A percentile compares a stretch with the other conserved stretches of the same genome.
Evolutionary conservation across 2,329 filamentous ascomycete genomes (phyloP).

Genomic region (Paecilomyces sp.): DNA sequence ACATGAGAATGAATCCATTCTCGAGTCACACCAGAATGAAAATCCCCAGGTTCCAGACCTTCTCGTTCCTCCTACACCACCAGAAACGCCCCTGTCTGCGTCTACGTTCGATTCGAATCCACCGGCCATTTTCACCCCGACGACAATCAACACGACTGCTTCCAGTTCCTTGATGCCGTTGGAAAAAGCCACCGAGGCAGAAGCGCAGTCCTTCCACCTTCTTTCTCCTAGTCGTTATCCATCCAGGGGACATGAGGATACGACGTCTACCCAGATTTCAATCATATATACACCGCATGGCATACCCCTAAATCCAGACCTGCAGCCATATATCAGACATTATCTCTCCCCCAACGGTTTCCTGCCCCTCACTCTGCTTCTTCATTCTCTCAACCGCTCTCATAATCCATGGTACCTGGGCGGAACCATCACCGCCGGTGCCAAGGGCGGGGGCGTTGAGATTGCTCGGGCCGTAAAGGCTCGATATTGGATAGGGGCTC

Average conservation of each 20-base stretch:
- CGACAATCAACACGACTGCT: not conserved
- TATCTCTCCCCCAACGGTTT: constrained; percentile 34
- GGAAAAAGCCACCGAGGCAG: too few relatives aligned
- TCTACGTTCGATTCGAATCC: constrained; percentile 1
- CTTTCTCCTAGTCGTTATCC: constrained; percentile 1
- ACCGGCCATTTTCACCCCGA: not conserved
- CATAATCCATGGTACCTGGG: constrained; percentile 49
- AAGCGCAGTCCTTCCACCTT: too few relatives aligned
- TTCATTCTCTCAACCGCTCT: constrained; percentile 47
- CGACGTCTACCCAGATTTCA: constrained; percentile 28
- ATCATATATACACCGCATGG: constrained; percentile 43
- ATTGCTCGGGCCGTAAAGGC: constrained; percentile 39
- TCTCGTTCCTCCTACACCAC: not conserved
- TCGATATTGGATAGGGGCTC: constrained; percentile 48
- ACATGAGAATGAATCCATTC: not conserved
- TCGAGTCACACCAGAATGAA: not conserved
- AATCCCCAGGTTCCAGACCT: not conserved
- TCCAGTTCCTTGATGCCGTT: too few relatives aligned
- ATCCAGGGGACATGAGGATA: too few relatives aligned
- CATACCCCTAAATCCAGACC: constrained; percentile 27
- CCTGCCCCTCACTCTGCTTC: constrained; percentile 38
- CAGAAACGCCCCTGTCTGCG: not conserved
- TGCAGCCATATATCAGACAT: constrained; percentile 41
- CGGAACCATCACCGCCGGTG: constrained; percentile 44
- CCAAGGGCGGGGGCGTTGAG: constrained; percentile 36